phyloP scores from a whole-genome alignment of 1,139 yeast genomes.

The Zygotorulaspora mrakii region DNA sequence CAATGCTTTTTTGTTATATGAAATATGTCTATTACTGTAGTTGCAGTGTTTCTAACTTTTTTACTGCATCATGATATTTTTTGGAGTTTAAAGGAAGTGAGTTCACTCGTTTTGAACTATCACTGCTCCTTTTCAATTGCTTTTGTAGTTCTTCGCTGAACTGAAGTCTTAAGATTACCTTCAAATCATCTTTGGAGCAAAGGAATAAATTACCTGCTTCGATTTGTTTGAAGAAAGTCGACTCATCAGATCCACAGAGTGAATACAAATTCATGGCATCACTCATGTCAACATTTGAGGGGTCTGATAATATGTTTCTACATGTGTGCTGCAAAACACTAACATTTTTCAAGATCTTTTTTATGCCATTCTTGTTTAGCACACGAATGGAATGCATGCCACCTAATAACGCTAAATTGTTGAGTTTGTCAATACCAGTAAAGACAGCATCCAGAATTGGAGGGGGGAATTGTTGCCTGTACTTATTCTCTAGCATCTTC shows the following conservation, averaged over 20 bases:
- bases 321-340: constrained; percentile 73
- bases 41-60: constrained; percentile 17
- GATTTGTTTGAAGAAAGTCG: constrained; percentile 32
- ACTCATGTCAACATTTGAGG: constrained; percentile 58
- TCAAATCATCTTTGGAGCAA: constrained; percentile 26
- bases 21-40: background rate
- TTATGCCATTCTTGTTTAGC: constrained; percentile 63
- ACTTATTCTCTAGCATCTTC: constrained; percentile 28
- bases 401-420: constrained; percentile 54
- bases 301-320: constrained; percentile 55
- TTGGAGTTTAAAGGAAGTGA: constrained; percentile 26
- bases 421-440: constrained; percentile 54
- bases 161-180: constrained; percentile 45
- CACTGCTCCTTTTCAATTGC: constrained; percentile 24
- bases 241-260: constrained; percentile 34
- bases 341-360: constrained; percentile 63
- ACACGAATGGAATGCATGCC: constrained; percentile 57
- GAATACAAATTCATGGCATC: constrained; percentile 58
- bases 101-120: constrained; percentile 16
- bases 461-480: constrained; percentile 32
- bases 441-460: constrained; percentile 36
- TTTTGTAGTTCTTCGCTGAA: constrained; percentile 44
- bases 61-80: constrained; percentile 27
- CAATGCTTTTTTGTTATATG: constrained; percentile 1
- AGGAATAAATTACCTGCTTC: constrained; percentile 35